Conservation (phyloP, 2,329 filamentous ascomycete genomes). For the Waltergamsia citrina region DNA sequence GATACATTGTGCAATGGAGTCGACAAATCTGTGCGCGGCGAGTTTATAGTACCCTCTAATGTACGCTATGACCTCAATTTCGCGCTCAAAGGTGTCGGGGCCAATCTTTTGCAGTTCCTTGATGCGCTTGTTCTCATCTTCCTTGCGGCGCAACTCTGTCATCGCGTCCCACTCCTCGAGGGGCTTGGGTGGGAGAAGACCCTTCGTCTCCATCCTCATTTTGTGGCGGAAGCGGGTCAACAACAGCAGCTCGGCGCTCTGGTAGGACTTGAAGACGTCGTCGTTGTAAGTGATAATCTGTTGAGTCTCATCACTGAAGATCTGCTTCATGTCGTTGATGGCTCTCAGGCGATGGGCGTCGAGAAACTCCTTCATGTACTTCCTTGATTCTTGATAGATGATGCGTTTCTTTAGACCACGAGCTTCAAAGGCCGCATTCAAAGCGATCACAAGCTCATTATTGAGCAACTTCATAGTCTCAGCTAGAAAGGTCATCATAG, state of each 20-base stretch:
- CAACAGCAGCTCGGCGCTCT: slow-evolving; percentile 32
- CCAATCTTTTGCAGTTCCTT: slow-evolving; percentile 37
- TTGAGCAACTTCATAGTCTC: slow-evolving; percentile 39
- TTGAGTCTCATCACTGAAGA: slow-evolving; percentile 42
- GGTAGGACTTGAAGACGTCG: slow-evolving; percentile 34
- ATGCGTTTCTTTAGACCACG: slow-evolving; percentile 33
- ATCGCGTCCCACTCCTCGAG: slow-evolving; percentile 32
- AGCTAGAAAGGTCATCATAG: slow-evolving; percentile 37
- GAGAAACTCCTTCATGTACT: slow-evolving; percentile 35
- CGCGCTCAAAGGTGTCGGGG: slow-evolving; percentile 46
- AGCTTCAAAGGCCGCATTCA: slow-evolving; percentile 37
- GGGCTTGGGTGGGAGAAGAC: slow-evolving; percentile 17
- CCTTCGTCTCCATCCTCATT: slow-evolving; percentile 33
- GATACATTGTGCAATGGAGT: slow-evolving; percentile 38
- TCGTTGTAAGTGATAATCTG: slow-evolving; percentile 50
- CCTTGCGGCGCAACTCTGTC: slow-evolving; percentile 34
- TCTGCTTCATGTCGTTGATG: slow-evolving; percentile 24
- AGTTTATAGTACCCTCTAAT: slow-evolving; percentile 62
- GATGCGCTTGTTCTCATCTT: slow-evolving; percentile 32
- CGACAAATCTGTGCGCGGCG: slow-evolving; percentile 54
- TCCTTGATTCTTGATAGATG: slow-evolving; percentile 37
- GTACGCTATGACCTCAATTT: slow-evolving; percentile 53
- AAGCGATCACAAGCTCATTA: slow-evolving; percentile 31
- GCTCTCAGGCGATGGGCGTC: slow-evolving; percentile 25
- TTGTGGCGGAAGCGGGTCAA: slow-evolving; percentile 39